A percentile compares a stretch with the other conserved stretches of the same genome.
Evolutionary conservation across 1,284 basidiomycete species (phyloP).

Genomic region (Apiotrichum domesticum): DNA sequence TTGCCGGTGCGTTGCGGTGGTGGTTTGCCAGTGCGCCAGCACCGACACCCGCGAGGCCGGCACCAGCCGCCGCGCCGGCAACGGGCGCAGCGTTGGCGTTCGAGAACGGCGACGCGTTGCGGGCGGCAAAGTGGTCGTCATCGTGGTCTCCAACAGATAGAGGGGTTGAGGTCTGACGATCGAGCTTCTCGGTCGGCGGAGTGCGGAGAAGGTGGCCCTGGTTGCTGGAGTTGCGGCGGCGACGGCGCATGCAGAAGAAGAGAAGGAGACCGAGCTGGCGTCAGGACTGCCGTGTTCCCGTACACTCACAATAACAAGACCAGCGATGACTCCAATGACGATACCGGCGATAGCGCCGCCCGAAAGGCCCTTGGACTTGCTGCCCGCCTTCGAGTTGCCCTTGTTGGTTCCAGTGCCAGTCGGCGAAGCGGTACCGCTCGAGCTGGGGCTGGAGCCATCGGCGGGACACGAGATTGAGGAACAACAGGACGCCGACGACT

Average conservation of each 20-base stretch:
- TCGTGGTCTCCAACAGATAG: not conserved
- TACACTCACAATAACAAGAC: slow-evolving; percentile 24
- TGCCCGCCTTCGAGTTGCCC: slow-evolving; percentile 2
- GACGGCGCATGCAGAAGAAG: slow-evolving; percentile 24
- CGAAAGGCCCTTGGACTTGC: slow-evolving; percentile 15
- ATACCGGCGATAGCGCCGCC: slow-evolving; percentile 33
- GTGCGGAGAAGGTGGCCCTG: not conserved
- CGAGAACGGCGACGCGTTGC: not conserved
- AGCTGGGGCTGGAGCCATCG: slow-evolving; percentile 19
- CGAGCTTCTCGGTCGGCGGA: not conserved
- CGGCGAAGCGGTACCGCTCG: slow-evolving; percentile 9
- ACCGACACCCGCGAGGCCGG: slow-evolving; percentile 3
- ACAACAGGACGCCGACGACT: slow-evolving; percentile 32
- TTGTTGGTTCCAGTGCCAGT: slow-evolving; percentile 2
- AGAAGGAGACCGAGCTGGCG: slow-evolving; percentile 29
- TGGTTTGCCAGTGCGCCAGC: not conserved
- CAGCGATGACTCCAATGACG: slow-evolving; percentile 20
- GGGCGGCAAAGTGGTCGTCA: not conserved
- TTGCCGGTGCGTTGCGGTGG: not conserved
- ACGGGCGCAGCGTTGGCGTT: not conserved
- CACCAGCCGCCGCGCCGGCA: slow-evolving; percentile 1
- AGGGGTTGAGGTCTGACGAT: not conserved
- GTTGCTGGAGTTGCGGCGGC: not conserved
- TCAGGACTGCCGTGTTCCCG: not conserved
- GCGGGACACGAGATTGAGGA: not conserved